These are phyloP conservation scores for Senecio squalidus DNA, from an alignment of 140 eudicot genomes.

Conservation along the genomic window DNA sequence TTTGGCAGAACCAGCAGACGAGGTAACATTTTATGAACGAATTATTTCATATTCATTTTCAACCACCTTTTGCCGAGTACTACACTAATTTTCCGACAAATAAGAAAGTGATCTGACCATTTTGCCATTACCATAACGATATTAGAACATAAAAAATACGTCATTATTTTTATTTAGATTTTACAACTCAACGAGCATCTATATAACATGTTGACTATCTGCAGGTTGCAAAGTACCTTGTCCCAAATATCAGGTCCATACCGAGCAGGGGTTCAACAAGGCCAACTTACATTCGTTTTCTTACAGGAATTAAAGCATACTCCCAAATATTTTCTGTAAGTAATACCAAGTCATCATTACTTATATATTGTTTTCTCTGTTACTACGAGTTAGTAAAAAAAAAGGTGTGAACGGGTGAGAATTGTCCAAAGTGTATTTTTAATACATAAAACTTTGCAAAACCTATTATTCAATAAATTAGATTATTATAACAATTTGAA, in stretches of 20 bases:
- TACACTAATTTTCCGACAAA: background rate
- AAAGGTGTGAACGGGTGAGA: background rate
- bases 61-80: background rate
- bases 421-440: background rate
- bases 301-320: conserved; percentile 94
- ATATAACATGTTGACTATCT: conserved; percentile 12
- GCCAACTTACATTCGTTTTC: conserved; percentile 92
- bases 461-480: background rate
- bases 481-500: background rate
- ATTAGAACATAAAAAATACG: background rate
- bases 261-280: conserved; percentile 74
- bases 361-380: background rate
- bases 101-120: conserved; percentile 6
- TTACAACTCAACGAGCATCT: background rate
- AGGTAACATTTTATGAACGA: conserved; percentile 36
- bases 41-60: background rate
- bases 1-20: conserved; percentile 97
- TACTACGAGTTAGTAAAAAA: background rate
- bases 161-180: background rate
- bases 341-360: background rate
- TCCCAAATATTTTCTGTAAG: conserved; percentile 93
- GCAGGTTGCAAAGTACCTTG: conserved; percentile 92
- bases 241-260: conserved; percentile 74
- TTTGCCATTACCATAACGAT: conserved; percentile 1
- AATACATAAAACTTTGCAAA: background rate